A percentile compares a stretch with the other conserved stretches of the same genome.
These are phyloP conservation scores for Ophiognomonia clavigignenti-juglandacearum DNA, from an alignment of 2,329 filamentous ascomycete species.

Conservation along the genomic window DNA sequence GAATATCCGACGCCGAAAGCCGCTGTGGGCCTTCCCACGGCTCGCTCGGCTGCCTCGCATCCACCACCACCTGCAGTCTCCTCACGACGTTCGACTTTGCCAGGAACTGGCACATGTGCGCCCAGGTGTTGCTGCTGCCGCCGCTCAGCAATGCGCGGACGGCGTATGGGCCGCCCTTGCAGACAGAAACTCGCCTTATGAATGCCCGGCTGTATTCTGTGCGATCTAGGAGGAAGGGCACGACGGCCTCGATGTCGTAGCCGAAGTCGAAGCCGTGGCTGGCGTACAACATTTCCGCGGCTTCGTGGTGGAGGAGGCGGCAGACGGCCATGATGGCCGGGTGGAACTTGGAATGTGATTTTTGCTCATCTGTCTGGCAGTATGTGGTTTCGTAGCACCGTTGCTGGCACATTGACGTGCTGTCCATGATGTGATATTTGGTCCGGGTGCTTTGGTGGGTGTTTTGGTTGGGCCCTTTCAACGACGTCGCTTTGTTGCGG, in stretches of 20 bases:
- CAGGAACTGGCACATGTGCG: conserved; percentile 44
- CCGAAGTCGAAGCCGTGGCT: conserved; percentile 55
- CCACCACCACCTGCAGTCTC: conserved; percentile 45
- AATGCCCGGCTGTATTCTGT: conserved; percentile 41
- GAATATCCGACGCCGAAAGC: conserved; percentile 30
- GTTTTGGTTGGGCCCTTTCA: neutral
- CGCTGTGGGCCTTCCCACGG: conserved; percentile 45
- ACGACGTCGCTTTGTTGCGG: conserved; percentile 30
- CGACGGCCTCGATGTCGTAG: conserved; percentile 53
- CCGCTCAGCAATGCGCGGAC: conserved; percentile 45
- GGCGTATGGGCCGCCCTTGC: conserved; percentile 50
- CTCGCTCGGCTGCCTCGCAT: conserved; percentile 44
- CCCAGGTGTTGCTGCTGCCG: conserved; percentile 51
- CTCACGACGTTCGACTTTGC: conserved; percentile 32
- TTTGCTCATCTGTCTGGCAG: conserved; percentile 36
- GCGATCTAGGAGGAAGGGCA: conserved; percentile 52
- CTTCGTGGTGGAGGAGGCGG: conserved; percentile 48
- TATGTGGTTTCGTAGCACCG: conserved; percentile 51
- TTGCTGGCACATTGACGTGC: conserved; percentile 29
- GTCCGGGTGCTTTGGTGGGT: neutral
- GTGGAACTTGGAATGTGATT: conserved; percentile 34
- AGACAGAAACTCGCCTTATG: conserved; percentile 45
- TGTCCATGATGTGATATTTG: conserved; percentile 36
- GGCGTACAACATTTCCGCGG: conserved; percentile 50
- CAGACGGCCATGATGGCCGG: conserved; percentile 41